phyloP scores from a whole-genome alignment of 2,329 filamentous ascomycete genomes.

The Aspergillus udagawae region DNA sequence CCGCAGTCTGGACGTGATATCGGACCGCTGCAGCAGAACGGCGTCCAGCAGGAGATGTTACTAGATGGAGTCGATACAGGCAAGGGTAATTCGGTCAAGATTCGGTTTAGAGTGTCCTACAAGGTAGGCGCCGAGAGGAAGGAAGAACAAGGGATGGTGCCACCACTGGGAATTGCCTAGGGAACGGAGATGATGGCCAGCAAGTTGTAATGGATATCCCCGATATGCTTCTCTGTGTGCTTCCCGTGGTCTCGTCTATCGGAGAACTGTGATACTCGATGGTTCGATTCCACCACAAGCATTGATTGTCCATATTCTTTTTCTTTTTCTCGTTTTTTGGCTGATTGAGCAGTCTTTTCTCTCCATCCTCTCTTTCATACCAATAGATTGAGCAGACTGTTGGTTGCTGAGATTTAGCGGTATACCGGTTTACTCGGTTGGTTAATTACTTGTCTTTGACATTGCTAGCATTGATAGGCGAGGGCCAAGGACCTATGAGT shows the following conservation, averaged over 20 bases:
- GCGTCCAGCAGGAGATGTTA: conserved; percentile 76
- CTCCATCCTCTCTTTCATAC: not conserved
- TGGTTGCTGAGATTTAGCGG: not conserved
- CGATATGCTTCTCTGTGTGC: not conserved
- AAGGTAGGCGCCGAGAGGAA: conserved; percentile 58
- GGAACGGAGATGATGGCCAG: not conserved
- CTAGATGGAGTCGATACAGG: conserved; percentile 69
- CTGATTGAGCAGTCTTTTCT: not conserved
- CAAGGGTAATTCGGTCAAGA: conserved; percentile 76
- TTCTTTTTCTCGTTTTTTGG: not conserved
- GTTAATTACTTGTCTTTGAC: not conserved
- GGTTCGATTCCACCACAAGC: not conserved
- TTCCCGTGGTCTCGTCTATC: not conserved
- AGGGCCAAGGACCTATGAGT: not conserved
- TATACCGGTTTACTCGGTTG: not conserved
- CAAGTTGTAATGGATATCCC: not conserved
- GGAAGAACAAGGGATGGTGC: conserved; percentile 81
- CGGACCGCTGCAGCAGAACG: conserved; percentile 65
- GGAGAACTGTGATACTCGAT: not conserved
- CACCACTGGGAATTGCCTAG: conserved; percentile 70
- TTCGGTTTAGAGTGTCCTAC: conserved; percentile 86
- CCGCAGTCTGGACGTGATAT: conserved; percentile 80
- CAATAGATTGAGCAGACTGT: not conserved
- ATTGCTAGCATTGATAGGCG: not conserved
- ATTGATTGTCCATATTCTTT: not conserved